Conservation (phyloP, 495 filamentous ascomycete species). For the Peziza echinospora region DNA sequence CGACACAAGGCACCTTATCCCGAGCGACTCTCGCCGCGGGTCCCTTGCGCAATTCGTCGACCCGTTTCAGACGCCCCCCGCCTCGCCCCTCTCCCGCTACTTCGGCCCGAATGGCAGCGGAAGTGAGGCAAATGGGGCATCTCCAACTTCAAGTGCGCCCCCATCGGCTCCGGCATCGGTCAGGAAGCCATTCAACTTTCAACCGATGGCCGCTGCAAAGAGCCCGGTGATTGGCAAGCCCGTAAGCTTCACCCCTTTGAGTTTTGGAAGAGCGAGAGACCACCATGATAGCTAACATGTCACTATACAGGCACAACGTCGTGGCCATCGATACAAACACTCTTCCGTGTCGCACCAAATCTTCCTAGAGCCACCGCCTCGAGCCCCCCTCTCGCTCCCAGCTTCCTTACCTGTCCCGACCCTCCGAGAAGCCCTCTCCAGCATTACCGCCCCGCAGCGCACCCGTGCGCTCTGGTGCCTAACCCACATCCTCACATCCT, state of each 20-base stretch:
- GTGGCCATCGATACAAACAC: conserved; percentile 95
- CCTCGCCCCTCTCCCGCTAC: conserved; percentile 10
- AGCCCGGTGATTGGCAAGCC: conserved; percentile 50
- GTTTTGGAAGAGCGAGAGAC: neutral
- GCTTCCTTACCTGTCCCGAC: conserved; percentile 88
- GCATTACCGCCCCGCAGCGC: conserved; percentile 72
- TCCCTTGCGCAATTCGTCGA: conserved; percentile 13
- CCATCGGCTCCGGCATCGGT: conserved; percentile 20
- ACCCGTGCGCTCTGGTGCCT: conserved; percentile 70
- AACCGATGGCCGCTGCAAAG: conserved; percentile 58
- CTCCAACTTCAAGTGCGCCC: no score
- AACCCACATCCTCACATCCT: conserved; percentile 63
- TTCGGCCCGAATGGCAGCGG: neutral
- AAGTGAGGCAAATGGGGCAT: neutral
- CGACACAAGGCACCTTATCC: conserved; percentile 37
- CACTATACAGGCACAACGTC: conserved; percentile 67
- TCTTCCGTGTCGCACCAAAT: conserved; percentile 91
- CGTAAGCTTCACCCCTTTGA: conserved; percentile 27
- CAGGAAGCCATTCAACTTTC: conserved; percentile 74
- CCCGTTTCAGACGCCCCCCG: conserved; percentile 1
- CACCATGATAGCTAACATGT: conserved; percentile 1
- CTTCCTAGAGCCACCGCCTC: conserved; percentile 79
- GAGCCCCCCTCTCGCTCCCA: conserved; percentile 74
- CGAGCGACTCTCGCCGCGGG: conserved; percentile 22
- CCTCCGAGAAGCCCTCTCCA: conserved; percentile 56